A percentile compares a stretch with the other conserved stretches of the same genome.
Conservation (phyloP, 805 yeast species). For the Lipomyces spencermartinsiae region DNA sequence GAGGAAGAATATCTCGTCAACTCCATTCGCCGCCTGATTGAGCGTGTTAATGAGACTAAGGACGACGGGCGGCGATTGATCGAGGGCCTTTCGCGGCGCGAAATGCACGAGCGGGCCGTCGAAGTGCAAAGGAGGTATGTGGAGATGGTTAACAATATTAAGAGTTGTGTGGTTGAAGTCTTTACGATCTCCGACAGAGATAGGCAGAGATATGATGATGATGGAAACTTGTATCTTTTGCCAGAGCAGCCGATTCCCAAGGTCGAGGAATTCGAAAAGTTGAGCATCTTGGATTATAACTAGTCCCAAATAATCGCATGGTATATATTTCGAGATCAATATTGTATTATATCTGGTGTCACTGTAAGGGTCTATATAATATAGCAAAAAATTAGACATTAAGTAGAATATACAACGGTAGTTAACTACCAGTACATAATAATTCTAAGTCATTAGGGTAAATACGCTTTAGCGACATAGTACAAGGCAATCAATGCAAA, state of each 20-base stretch:
- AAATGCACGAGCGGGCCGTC: constrained; percentile 77
- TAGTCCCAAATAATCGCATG: neutral
- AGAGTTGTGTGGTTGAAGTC: constrained; percentile 72
- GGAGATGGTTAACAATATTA: constrained; percentile 61
- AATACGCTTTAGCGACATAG: no score
- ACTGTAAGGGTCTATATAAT: neutral
- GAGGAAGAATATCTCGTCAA: constrained; percentile 93
- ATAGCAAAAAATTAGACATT: neutral
- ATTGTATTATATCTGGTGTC: neutral
- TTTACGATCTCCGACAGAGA: constrained; percentile 83
- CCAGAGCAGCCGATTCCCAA: constrained; percentile 33
- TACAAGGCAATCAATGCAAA: no score
- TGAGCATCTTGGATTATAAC: constrained; percentile 31
- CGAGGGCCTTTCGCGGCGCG: constrained; percentile 76
- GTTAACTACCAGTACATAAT: no score
- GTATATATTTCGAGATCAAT: neutral
- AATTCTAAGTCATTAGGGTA: no score
- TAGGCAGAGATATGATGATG: constrained; percentile 86
- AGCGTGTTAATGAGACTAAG: constrained; percentile 74
- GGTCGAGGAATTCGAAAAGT: constrained; percentile 26
- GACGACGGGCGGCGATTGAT: constrained; percentile 76
- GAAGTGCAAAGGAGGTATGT: constrained; percentile 73
- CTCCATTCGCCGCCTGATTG: constrained; percentile 86
- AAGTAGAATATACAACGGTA: neutral
- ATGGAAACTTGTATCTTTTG: constrained; percentile 73